Percentiles rank a stretch among this genome's conserved stretches.
These are phyloP conservation scores for Tylopilus sp. DNA, from an alignment of 1,284 basidiomycete species.

Conservation along the genomic window DNA sequence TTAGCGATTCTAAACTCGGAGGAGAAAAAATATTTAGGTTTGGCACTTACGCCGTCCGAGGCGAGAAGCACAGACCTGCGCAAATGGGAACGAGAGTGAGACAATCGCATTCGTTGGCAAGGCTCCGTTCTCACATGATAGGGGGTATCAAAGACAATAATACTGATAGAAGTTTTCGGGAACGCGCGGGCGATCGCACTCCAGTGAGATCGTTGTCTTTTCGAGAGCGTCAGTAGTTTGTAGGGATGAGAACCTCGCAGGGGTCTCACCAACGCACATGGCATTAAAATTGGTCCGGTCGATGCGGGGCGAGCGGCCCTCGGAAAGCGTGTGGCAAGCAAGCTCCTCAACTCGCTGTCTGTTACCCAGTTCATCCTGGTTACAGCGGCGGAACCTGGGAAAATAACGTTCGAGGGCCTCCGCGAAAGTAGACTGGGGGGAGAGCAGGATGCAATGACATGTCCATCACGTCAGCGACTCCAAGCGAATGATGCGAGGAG, in stretches of 20 bases:
- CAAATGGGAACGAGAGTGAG: slow-evolving; percentile 13
- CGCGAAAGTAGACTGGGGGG: slow-evolving; percentile 60
- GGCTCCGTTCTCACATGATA: slow-evolving; percentile 54
- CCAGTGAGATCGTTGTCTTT: slow-evolving; percentile 68
- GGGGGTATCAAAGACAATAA: slow-evolving; percentile 70
- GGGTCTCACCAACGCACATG: slow-evolving; percentile 41
- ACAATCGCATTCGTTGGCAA: slow-evolving; percentile 7
- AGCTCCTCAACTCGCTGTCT: slow-evolving; percentile 56
- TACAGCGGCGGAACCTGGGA: slow-evolving; percentile 61
- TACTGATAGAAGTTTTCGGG: slow-evolving; percentile 56
- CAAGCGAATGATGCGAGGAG: not conserved
- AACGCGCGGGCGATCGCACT: slow-evolving; percentile 62
- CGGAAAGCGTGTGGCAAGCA: slow-evolving; percentile 45
- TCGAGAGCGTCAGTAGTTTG: slow-evolving; percentile 3
- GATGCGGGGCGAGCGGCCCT: slow-evolving; percentile 64
- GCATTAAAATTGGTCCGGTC: slow-evolving; percentile 71
- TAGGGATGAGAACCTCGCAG: not conserved
- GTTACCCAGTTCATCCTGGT: slow-evolving; percentile 62
- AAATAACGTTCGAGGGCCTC: slow-evolving; percentile 54
- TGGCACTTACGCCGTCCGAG: slow-evolving; percentile 29
- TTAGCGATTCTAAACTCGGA: slow-evolving; percentile 9
- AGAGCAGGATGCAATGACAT: not conserved
- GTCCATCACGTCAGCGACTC: not conserved
- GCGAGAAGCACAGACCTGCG: slow-evolving; percentile 20
- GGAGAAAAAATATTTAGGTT: not conserved